Conservation (phyloP, 1,139 yeast species). For the Diutina neorugosa region DNA sequence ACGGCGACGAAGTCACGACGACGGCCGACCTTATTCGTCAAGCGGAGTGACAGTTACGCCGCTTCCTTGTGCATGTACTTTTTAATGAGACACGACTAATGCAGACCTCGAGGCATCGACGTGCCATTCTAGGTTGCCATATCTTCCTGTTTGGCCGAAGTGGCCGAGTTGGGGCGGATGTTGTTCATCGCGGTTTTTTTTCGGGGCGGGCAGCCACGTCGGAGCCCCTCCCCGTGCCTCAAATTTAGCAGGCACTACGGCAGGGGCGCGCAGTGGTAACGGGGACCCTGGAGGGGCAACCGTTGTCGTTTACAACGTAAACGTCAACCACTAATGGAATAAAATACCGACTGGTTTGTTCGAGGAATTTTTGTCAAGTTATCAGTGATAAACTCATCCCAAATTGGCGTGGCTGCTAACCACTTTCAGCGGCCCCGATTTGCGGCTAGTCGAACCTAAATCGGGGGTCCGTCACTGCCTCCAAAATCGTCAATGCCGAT, state of each 20-base stretch:
- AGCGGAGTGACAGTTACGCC: background rate
- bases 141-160: background rate
- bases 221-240: background rate
- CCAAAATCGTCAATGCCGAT: background rate
- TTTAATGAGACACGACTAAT: background rate
- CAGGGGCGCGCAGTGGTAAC: background rate
- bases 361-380: no score
- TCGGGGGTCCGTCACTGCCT: background rate
- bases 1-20: slow-evolving; percentile 16
- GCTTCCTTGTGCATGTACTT: background rate
- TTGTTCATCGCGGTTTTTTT: no score
- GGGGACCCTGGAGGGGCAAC: background rate
- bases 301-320: background rate
- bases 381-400: no score
- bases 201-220: background rate
- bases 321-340: no score
- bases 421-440: background rate
- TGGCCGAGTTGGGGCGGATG: background rate
- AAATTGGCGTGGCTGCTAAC: no score
- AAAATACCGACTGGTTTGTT: no score
- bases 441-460: background rate
- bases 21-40: background rate
- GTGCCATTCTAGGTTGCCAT: background rate
- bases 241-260: background rate
- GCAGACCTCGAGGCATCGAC: background rate